Base-by-base conservation (phyloP, 257 asterid genomes). In the Petunia axillaris region DNA sequence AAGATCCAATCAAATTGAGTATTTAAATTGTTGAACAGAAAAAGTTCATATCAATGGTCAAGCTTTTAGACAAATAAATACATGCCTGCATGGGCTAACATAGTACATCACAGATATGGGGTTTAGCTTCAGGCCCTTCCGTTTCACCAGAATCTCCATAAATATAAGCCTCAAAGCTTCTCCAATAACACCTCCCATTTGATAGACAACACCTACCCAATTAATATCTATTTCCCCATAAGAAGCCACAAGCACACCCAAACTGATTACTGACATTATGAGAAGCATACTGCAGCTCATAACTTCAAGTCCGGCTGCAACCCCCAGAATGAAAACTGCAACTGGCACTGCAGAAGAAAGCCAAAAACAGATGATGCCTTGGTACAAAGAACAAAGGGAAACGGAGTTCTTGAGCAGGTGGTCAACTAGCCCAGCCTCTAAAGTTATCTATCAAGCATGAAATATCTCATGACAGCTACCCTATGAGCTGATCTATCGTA, bases 121-220 rank as follows among this genome's bases (percentile, higher is more conserved):
- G 83, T 94, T 96, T 78, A 96, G 83, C 84, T 96, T 94, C 79
- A 96, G 85, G 58, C 99, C 97, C 91, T 96, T 96, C 82, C 94
- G 85, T 88, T 96, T 96, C 77, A 96, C 98, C 63, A 96, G 86
- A 85, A 96, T 90, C 88, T 96, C 99, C 97, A 96, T 91, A 81
- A 96, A 94, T 84, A 96, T 91, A 76, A 94, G 91, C 87, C 99
- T 92, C 83, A 96, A 80, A 85, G 99, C 98, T 90, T 96, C 99
- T 76, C 98, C 99, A 64, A 96, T 92, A 48, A 96, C 98, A 78
- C 99, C 99, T 78, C 99, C 99, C 99, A 96, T 96, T 89, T 94
- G 99, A 90, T 96, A 96, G 84, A 96, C 93, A 48, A 96, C 99
- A 80, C 99, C 98, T 15, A 94, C 84, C 99, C 99, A 96, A 81